Percentiles rank a stretch among this genome's conserved stretches.
Evolutionary conservation across 805 yeast genomes (phyloP).

Genomic region (Candida suzukii): DNA sequence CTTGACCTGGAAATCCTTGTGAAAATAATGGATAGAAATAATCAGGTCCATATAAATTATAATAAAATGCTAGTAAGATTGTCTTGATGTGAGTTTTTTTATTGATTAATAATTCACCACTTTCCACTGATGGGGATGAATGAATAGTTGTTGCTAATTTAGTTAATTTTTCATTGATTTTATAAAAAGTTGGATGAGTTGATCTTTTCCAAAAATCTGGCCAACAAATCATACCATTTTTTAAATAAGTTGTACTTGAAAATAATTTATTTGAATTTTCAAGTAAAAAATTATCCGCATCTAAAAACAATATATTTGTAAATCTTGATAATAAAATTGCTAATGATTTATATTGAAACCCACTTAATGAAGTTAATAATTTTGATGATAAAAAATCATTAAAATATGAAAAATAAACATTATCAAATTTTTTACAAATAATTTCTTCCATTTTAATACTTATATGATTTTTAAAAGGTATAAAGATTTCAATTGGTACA

Average conservation of each 20-base stretch:
- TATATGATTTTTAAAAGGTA: constrained; percentile 33
- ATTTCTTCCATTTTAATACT: constrained; percentile 38
- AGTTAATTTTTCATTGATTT: constrained; percentile 32
- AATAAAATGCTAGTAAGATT: constrained; percentile 51
- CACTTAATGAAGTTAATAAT: background rate
- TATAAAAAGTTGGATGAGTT: constrained; percentile 46
- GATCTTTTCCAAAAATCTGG: constrained; percentile 67
- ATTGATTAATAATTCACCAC: constrained; percentile 62
- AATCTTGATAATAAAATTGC: constrained; percentile 40
- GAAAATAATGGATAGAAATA: constrained; percentile 63
- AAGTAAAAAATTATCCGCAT: constrained; percentile 43
- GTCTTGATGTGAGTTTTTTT: constrained; percentile 54
- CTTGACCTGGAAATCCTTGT: constrained; percentile 73
- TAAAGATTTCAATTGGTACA: constrained; percentile 42
- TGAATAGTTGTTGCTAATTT: constrained; percentile 21
- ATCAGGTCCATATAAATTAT: constrained; percentile 59
- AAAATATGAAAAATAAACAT: constrained; percentile 38
- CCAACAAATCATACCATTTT: constrained; percentile 48
- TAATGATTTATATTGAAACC: constrained; percentile 38
- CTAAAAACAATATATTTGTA: constrained; percentile 39
- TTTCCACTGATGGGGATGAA: constrained; percentile 57
- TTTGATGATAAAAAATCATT: constrained; percentile 21
- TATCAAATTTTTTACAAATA: constrained; percentile 27
- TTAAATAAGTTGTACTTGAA: constrained; percentile 32
- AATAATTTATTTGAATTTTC: constrained; percentile 34